Evolutionary conservation across 2,329 filamentous ascomycete genomes (phyloP), one percentile per base, ranked within the genome.

Genomic region (Didymella pinodella): DNA sequence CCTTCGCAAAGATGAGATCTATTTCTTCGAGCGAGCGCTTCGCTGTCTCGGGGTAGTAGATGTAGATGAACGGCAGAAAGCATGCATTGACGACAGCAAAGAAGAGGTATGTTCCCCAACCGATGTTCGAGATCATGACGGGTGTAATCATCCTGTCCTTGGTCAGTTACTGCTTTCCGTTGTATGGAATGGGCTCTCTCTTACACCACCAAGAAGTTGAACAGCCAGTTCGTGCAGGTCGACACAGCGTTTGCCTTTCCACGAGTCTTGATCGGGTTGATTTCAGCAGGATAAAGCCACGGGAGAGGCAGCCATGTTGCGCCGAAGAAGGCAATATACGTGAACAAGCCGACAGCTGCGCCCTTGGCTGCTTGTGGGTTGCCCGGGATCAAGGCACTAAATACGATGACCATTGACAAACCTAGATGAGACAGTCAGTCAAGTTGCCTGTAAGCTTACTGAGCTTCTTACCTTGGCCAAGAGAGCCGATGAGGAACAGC

Each of bases 271-370:
- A 84, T 77, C 1, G 83, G 82, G 44, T 81, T 83, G 63, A 83
- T 71, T 58, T 83, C 83, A 50, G 82, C 79, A 0, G 81, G 66
- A 18, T 72, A 86, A 71, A 73, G 59, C 86, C 85, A 90, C 1
- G 86, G 86, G 16, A 88, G 79, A 11, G 86, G 85, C 10, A 88
- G 70, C 82, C 85, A 88, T 2, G 85, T 86, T 0, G 86, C 86
- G 25, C 86, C 88, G 59, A 89, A 90, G 47, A 85, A 86, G 4
- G 86, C 85, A 67, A 89, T 89, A 72, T 88, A 90, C 1, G 86
- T 82, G 75, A 90, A 90, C 16, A 90, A 55, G 48, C 87, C 87
- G 3, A 88, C 86, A 3, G 82, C 80, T 0, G 81, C 79, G 6
- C 80, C 79, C 52, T 82, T 81, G 4, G 80, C 77, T 31, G 77